Evolutionary conservation across 805 yeast species (phyloP), one percentile per base, ranked within the genome.

Genomic region (Candida fluviatilis): DNA sequence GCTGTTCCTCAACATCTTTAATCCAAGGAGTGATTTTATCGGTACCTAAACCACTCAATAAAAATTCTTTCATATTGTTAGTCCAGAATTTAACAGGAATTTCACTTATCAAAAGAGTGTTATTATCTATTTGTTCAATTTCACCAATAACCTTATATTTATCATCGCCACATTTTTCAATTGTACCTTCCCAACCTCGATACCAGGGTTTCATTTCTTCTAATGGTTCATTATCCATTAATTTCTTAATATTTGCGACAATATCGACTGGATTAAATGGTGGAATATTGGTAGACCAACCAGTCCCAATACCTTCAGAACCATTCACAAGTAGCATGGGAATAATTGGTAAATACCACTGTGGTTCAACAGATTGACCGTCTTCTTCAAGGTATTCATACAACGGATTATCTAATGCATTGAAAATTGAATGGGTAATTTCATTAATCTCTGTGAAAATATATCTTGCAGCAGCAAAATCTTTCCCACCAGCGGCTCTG

Each of bases 241-340:
- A 55, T 29, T 76, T 76, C 42, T 78, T 77, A 23, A 93, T 66
- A 51, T 93, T 93, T 2, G 62, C 66, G 18, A 88, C 88, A 43
- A 93, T 69, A 55, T 91, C 98, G 11, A 59, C 51, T 0, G 99
- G 99, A 57, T 93, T 89, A 64, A 76, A 91, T 29, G 86, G 80
- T 1, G 99, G 99, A 46, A 93, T 83, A 44, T 78, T 80, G 1
- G 98, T 89, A 47, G 96, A 86, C 97, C 98, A 93, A 48, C 99
- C 99, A 34, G 99, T 90, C 45, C 99, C 99, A 59, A 93, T 93
- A 67, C 99, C 99, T 62, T 93, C 99, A 6, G 91, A 75, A 41
- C 99, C 99, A 55, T 93, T 93, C 4, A 93, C 95, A 44, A 93
- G 71, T n/a, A 93, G 57, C 87, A 89, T 86, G 7, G 99, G 99